phyloP scores from a whole-genome alignment of 2,329 filamentous ascomycete species.

The Fusarium sp. region DNA sequence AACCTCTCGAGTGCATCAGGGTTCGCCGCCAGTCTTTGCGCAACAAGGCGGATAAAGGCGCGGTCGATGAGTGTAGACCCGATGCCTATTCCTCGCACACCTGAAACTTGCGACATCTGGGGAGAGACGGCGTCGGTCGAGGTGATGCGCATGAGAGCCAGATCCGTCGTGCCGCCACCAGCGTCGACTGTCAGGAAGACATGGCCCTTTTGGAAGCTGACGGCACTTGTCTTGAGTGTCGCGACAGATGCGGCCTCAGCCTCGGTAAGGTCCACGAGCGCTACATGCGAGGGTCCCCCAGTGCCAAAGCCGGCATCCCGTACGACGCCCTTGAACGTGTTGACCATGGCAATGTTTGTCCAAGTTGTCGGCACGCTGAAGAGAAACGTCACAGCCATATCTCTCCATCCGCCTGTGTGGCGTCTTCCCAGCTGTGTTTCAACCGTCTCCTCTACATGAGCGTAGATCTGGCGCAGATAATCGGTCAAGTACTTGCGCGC shows the following conservation, averaged over 20 bases:
- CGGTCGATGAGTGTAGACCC: constrained; percentile 59
- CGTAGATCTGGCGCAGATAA: not conserved
- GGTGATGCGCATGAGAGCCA: not conserved
- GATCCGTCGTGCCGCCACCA: not conserved
- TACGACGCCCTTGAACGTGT: not conserved
- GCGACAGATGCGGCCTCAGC: not conserved
- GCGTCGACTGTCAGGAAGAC: not conserved
- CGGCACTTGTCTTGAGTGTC: not conserved
- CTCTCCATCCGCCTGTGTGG: not conserved
- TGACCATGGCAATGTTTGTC: not conserved
- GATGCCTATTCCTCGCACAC: constrained; percentile 48
- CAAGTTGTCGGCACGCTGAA: not conserved
- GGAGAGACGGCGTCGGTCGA: not conserved
- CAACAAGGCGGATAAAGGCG: constrained; percentile 53
- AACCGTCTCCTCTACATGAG: not conserved
- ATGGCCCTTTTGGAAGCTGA: not conserved
- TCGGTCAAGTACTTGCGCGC: not conserved
- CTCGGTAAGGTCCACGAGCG: not conserved
- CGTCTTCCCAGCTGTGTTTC: not conserved
- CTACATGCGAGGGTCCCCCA: not conserved
- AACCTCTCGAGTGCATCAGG: constrained; percentile 53
- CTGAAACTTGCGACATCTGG: not conserved
- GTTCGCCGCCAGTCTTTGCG: constrained; percentile 49
- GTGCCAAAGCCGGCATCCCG: not conserved
- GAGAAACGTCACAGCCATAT: not conserved